Base-by-base conservation (phyloP, 2,329 filamentous ascomycete species). In the Aspergillus luchuensis region DNA sequence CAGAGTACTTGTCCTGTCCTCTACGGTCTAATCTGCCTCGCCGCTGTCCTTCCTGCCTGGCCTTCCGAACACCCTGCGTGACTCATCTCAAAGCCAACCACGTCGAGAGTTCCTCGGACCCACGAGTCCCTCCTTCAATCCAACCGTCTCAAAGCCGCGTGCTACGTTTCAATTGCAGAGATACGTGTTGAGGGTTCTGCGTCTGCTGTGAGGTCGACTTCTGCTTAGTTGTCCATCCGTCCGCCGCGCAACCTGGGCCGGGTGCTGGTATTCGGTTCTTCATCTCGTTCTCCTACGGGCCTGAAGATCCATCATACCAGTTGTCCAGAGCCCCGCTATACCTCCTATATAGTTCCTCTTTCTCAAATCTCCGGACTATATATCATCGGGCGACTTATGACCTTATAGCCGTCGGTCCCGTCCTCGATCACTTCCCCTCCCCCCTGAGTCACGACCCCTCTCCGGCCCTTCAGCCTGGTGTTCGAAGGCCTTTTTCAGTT, bases 401-500 rank as follows among this genome's bases (percentile, higher is more conserved):
- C 64, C 70, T 62, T 63, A 59, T 71, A 71, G 69, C 64, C 28
- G 50, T 54, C 41, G 41, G 41, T 19, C 41, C 41, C 28, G 17
- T 56, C 45, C 48, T 52, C 50, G 58, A 59, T 54, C 41, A 49
- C 56, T 62, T 41, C 59, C 63, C 59, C 62, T 64, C 62, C 52
- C 53, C 58, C 56, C 61, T 71, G 74, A 76, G 72, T 75, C 73
- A 71, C 68, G 66, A 66, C 65, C 59, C 64, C 39, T 58, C 58
- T 30, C 56, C 61, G 59, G 53, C 63, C 69, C 69, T 74, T 72
- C 70, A 71, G 69, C 72, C 73, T 66, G 72, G 72, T 73, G 73
- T 74, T 75, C 69, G 72, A 68, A 73, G 73, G 73, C 64, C 69
- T 52, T 38, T 59, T 59, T 61, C 65, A 61, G 50, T 68, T 54